Percentiles rank a stretch among this genome's conserved stretches.
Evolutionary conservation across 805 yeast species (phyloP).

Genomic region (Lipomyces starkeyi): DNA sequence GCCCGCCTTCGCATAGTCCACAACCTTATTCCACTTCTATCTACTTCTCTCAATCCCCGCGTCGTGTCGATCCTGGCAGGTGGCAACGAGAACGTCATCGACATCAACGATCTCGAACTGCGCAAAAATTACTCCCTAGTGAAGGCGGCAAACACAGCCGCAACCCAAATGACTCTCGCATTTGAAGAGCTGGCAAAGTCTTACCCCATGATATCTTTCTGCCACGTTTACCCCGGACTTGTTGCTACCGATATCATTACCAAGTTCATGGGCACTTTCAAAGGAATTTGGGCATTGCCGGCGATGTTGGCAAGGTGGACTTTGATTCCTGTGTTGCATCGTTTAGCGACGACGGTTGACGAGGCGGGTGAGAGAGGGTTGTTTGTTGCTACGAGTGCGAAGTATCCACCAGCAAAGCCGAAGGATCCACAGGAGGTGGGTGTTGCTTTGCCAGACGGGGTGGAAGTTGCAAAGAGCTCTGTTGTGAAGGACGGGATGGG

Average conservation of each 20-base stretch:
- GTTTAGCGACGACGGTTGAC: slow-evolving; percentile 6
- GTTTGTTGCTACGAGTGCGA: slow-evolving; percentile 11
- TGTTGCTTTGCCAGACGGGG: slow-evolving; percentile 3
- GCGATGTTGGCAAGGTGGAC: slow-evolving; percentile 6
- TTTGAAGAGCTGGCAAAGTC: slow-evolving; percentile 8
- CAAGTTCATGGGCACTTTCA: not conserved
- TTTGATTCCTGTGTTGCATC: slow-evolving; percentile 8
- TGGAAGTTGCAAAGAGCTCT: slow-evolving; percentile 4
- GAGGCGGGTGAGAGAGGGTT: slow-evolving; percentile 6
- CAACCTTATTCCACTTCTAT: slow-evolving; percentile 9
- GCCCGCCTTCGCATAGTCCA: slow-evolving; percentile 1
- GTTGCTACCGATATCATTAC: slow-evolving; percentile 3
- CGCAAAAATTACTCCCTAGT: not conserved
- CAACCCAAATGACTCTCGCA: slow-evolving; percentile 3
- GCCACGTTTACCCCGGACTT: slow-evolving; percentile 1
- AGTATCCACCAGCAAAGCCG: slow-evolving; percentile 1
- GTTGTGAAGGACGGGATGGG: not conserved
- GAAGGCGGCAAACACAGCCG: not conserved
- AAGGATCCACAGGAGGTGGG: not conserved
- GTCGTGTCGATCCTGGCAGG: not conserved
- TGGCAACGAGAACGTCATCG: not conserved
- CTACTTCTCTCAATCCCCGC: not conserved
- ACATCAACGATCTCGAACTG: slow-evolving; percentile 4
- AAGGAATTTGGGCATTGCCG: not conserved
- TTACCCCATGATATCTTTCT: slow-evolving; percentile 1